Evolutionary conservation across 2,329 filamentous ascomycete genomes (phyloP), one percentile per base, ranked within the genome.

Genomic region (Sphaerostilbella broomeana): DNA sequence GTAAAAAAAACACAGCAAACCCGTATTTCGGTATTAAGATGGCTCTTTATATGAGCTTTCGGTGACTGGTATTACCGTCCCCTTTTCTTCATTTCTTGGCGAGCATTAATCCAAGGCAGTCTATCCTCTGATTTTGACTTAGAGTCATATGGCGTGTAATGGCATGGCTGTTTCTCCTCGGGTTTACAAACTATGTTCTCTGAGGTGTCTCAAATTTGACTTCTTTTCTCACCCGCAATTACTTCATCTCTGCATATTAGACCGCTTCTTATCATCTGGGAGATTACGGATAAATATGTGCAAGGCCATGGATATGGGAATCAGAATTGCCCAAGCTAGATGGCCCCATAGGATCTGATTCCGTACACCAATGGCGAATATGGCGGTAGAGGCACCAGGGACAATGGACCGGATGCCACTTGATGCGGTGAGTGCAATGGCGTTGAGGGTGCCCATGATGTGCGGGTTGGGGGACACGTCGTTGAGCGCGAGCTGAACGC

Each of bases 401-500:
- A 73, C 70, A 27, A 89, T 67, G 0, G 84, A 72, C 11, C 85
- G 69, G 20, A 86, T 63, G 0, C 65, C 79, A 46, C 77, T 79
- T 0, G 67, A 61, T 1, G 77, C 52, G 0, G 82, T 81, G 42
- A 90, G 21, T 0, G 62, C 60, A 3, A 65, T 39, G 11, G 81
- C 80, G 50, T 90, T 90, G 19, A 92, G 63, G 0, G 77, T 86
- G 0, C 81, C 84, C 8, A 90, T 64, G 0, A 77, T 73, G 28
- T 68, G 65, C 1, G 76, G 71, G 8, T 70, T 76, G 0, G 86
- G 86, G 0, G 79, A 72, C 2, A 84, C 75, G 42, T 89, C 83
- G 57, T 90, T 90, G 21, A 90, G 54, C 0, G 78, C 77, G 7
- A 90, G 75, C 64, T 89, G 84, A 1, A 81, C 71, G 2, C 70